phyloP scores from a whole-genome alignment of 495 filamentous ascomycete species.

The Chaetomidium leptoderma region DNA sequence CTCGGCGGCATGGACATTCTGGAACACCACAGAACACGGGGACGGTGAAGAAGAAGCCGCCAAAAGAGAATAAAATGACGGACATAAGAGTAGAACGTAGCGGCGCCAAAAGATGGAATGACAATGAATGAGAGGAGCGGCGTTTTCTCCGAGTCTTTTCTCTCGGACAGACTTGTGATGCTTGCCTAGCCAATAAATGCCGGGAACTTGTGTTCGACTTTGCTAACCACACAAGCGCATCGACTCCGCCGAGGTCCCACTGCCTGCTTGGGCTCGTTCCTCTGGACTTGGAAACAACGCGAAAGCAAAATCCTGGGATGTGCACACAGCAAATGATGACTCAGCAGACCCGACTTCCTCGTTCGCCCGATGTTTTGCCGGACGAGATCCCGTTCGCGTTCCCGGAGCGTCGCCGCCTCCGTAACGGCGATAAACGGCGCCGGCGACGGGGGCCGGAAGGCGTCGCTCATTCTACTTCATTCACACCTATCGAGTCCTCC shows the following conservation, averaged over 20 bases:
- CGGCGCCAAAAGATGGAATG: no score
- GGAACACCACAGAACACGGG: background rate
- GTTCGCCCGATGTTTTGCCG: constrained; percentile 2
- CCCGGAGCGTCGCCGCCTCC: background rate
- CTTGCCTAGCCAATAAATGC: background rate
- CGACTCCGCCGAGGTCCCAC: background rate
- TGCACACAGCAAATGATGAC: constrained; percentile 1
- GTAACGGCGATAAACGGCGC: background rate
- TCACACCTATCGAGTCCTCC: constrained; percentile 5
- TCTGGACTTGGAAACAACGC: no score
- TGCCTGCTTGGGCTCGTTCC: no score
- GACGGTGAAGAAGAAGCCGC: no score
- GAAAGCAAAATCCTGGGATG: no score
- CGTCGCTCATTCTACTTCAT: constrained; percentile 5
- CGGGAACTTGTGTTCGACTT: constrained; percentile 8
- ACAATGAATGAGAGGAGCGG: no score
- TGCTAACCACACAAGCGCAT: background rate
- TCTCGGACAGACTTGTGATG: background rate
- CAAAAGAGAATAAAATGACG: no score
- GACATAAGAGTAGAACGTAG: no score
- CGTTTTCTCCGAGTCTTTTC: background rate
- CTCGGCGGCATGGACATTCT: background rate
- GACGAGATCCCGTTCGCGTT: background rate
- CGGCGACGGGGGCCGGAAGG: no score
- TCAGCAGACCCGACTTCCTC: background rate